Conservation (phyloP, 768 basidiomycete genomes). For the Lactifluus pinguis region DNA sequence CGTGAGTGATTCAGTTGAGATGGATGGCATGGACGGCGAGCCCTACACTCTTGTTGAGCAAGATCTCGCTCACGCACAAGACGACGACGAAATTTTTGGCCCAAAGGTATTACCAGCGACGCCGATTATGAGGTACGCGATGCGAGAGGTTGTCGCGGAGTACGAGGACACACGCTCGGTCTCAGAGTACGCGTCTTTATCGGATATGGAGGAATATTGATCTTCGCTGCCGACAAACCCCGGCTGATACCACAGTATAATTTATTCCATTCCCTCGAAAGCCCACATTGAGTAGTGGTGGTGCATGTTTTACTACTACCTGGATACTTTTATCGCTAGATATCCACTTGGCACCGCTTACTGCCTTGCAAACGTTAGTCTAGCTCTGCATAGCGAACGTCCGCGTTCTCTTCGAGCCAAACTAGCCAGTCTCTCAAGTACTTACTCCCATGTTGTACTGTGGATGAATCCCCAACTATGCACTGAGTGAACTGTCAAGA, state of each 20-base stretch:
- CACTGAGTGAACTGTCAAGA: slow-evolving; percentile 42
- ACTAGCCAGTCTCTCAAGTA: slow-evolving; percentile 86
- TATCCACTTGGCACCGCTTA: neutral
- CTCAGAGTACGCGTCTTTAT: slow-evolving; percentile 71
- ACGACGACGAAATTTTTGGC: slow-evolving; percentile 50
- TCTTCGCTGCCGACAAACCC: neutral
- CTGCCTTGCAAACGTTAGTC: slow-evolving; percentile 24
- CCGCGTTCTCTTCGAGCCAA: slow-evolving; percentile 86
- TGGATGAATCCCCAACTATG: slow-evolving; percentile 88
- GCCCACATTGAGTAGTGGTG: neutral
- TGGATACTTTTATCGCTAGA: neutral
- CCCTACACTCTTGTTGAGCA: slow-evolving; percentile 32
- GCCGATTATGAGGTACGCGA: slow-evolving; percentile 76
- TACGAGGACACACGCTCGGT: slow-evolving; percentile 68
- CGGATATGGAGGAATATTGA: slow-evolving; percentile 71
- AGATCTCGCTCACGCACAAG: slow-evolving; percentile 33
- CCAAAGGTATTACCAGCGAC: slow-evolving; percentile 71
- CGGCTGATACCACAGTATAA: slow-evolving; percentile 5
- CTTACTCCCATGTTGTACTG: slow-evolving; percentile 71
- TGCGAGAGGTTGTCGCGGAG: slow-evolving; percentile 76
- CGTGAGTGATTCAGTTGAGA: slow-evolving; percentile 22
- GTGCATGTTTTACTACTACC: neutral
- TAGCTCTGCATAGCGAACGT: slow-evolving; percentile 76
- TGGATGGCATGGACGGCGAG: slow-evolving; percentile 32
- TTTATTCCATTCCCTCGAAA: slow-evolving; percentile 2